Conservation (phyloP, 2,329 filamentous ascomycete genomes). For the Talaromyces marneffei region DNA sequence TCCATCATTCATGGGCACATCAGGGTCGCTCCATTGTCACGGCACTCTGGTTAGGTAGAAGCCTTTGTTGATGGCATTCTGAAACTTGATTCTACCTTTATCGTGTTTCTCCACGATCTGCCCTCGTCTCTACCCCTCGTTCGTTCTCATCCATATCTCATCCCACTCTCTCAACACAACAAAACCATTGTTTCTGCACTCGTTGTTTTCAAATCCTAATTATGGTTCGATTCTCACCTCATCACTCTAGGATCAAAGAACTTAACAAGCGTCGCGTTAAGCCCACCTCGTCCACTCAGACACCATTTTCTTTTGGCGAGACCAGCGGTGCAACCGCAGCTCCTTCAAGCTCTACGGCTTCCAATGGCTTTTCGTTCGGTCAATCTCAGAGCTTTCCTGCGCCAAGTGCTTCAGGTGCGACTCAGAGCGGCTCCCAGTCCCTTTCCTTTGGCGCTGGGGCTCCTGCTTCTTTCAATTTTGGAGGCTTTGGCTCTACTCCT, state of each 20-base stretch:
- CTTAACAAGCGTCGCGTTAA: conserved; percentile 22
- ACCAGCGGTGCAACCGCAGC: conserved; percentile 25
- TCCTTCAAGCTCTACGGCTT: conserved; percentile 18
- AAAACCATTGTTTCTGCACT: neutral
- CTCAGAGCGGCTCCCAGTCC: conserved; percentile 24
- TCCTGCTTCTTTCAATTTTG: conserved; percentile 25
- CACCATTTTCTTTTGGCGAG: conserved; percentile 25
- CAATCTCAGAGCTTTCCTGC: conserved; percentile 34
- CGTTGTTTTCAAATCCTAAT: neutral
- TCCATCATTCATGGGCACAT: neutral
- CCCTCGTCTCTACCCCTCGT: neutral
- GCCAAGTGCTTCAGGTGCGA: conserved; percentile 19
- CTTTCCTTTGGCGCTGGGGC: conserved; percentile 28
- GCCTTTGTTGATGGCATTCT: neutral
- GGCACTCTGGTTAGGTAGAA: neutral
- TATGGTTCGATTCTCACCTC: conserved; percentile 4
- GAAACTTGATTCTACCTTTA: neutral
- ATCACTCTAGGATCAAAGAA: conserved; percentile 26
- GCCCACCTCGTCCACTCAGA: conserved; percentile 18
- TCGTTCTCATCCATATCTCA: neutral
- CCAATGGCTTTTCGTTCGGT: conserved; percentile 32
- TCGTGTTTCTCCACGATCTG: neutral
- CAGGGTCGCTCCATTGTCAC: neutral
- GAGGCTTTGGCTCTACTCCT: conserved; percentile 24
- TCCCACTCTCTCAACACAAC: neutral